Conservation (phyloP, 2,329 filamentous ascomycete genomes). For the Gremmenia infestans region DNA sequence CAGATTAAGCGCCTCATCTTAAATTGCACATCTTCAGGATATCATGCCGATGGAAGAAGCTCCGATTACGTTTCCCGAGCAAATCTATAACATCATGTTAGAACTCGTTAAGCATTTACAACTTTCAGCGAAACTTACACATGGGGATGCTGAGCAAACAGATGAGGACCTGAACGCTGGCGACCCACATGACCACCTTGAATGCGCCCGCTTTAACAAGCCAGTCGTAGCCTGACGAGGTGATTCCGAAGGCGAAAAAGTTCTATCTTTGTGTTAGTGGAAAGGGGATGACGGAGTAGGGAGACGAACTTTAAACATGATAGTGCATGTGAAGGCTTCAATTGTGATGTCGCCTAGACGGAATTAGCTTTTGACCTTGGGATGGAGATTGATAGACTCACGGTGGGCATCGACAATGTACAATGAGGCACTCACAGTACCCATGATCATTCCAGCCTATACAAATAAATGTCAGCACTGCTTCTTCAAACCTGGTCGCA, state of each 20-base stretch:
- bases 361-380: neutral
- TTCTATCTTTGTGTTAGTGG: conserved; percentile 42
- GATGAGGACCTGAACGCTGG: conserved; percentile 70
- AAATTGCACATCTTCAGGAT: conserved; percentile 41
- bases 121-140: conserved; percentile 54
- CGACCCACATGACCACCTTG: conserved; percentile 62
- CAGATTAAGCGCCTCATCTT: neutral
- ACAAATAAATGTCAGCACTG: neutral
- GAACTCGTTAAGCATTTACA: neutral
- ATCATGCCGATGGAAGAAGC: conserved; percentile 72
- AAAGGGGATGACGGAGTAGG: too few relatives aligned
- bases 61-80: conserved; percentile 71
- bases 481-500: neutral
- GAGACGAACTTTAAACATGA: conserved; percentile 68
- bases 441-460: conserved; percentile 37
- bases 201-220: conserved; percentile 60
- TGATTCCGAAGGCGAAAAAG: conserved; percentile 81
- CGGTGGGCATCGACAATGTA: conserved; percentile 94
- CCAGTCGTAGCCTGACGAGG: conserved; percentile 83
- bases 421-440: conserved; percentile 34
- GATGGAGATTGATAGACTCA: conserved; percentile 39
- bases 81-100: conserved; percentile 50
- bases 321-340: conserved; percentile 82
- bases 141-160: conserved; percentile 71
- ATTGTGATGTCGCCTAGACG: conserved; percentile 68